Conservation (phyloP, 148 eudicot genomes). For the Suaeda aralocaspica region DNA sequence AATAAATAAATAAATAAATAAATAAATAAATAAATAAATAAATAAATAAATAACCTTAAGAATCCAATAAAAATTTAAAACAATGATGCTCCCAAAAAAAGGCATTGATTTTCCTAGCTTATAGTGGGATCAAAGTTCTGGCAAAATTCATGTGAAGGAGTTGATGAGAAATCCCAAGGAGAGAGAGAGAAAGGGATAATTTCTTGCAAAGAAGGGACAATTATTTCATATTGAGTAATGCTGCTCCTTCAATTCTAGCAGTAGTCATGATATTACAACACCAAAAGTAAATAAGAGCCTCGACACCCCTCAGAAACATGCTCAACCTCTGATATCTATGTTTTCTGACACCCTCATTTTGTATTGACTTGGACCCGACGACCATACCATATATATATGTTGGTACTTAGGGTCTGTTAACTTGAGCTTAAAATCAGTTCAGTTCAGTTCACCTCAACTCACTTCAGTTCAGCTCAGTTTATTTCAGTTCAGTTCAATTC, state of each 20-base stretch:
- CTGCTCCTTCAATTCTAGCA: background rate
- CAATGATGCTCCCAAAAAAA: background rate
- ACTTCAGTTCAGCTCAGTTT: too few relatives aligned
- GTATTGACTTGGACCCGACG: too few relatives aligned
- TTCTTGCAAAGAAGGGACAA: background rate
- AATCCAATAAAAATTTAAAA: background rate
- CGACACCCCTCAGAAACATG: background rate
- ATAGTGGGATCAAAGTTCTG: background rate
- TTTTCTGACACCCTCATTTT: slow-evolving; percentile 1
- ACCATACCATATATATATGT: background rate
- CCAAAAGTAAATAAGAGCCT: background rate
- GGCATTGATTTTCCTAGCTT: background rate
- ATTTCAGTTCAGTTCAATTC: too few relatives aligned
- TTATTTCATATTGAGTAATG: slow-evolving; percentile 3
- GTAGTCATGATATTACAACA: background rate
- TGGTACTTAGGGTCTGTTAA: background rate
- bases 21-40: too few relatives aligned
- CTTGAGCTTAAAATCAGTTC: too few relatives aligned
- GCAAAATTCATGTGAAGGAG: slow-evolving; percentile 1
- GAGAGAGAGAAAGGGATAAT: background rate
- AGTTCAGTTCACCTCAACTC: too few relatives aligned
- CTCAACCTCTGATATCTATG: background rate
- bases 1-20: too few relatives aligned
- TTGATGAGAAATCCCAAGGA: background rate
- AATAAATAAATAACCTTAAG: background rate